These are phyloP conservation scores for Didymella lethalis DNA, from an alignment of 2,329 filamentous ascomycete genomes.

Conservation along the genomic window DNA sequence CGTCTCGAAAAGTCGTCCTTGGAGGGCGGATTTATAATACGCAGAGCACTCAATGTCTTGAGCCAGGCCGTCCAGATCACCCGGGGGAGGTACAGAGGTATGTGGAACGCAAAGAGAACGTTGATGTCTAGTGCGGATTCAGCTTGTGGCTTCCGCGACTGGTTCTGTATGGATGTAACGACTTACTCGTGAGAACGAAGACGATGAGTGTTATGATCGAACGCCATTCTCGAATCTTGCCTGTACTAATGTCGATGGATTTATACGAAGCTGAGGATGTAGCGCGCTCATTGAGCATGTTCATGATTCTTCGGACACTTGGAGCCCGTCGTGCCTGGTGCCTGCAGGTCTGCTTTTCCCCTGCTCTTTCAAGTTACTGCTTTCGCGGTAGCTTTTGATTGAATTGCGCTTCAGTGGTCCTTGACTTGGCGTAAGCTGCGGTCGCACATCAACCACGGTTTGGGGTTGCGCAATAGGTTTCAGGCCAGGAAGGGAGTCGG, in stretches of 20 bases:
- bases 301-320: neutral
- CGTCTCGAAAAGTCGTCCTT: conserved; percentile 31
- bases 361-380: neutral
- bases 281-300: neutral
- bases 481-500: neutral
- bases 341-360: neutral
- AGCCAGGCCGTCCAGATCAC: conserved; percentile 57
- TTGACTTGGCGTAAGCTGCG: conserved; percentile 1
- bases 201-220: conserved; percentile 75
- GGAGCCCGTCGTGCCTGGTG: neutral
- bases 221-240: conserved; percentile 68
- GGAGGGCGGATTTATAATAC: conserved; percentile 60
- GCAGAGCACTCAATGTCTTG: conserved; percentile 54
- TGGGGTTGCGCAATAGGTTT: neutral
- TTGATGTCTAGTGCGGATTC: conserved; percentile 63
- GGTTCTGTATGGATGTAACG: neutral
- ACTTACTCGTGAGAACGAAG: conserved; percentile 75
- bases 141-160: neutral
- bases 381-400: neutral
- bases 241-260: conserved; percentile 48
- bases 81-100: conserved; percentile 68
- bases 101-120: conserved; percentile 73
- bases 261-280: neutral
- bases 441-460: conserved; percentile 6
- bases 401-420: neutral